Base-by-base conservation (phyloP, 1,284 basidiomycete species). In the Trametes pubescens region DNA sequence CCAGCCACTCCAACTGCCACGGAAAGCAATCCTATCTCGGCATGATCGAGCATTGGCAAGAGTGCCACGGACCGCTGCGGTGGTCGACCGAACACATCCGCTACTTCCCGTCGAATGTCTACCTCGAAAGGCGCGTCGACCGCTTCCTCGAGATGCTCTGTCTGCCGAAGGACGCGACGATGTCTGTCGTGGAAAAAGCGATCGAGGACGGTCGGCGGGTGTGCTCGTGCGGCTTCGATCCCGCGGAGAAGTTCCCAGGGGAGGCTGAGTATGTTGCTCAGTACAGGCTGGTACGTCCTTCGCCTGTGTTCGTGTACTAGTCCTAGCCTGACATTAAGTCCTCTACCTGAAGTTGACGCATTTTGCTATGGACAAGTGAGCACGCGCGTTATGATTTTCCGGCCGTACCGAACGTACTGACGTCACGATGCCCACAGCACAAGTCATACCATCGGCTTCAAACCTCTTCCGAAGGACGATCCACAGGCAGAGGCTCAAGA, bases 31-130 rank as follows among this genome's bases (percentile, higher is more conserved):
- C 63, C 35, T 49, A 22, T 29, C 26, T 32, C 16, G 63, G 51
- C 43, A 8, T 57, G 21, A 34, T 65, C 11, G 55, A 61, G 51
- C 63, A 65, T 22, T 57, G 54, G 55, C 63, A 65, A 51, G 3
- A 48, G 16, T 6, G 29, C 35, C 63, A 61, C 37, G 34, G 38
- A 9, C 24, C 9, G 26, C 18, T 9, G 11, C 22, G 16, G 21
- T 57, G 46, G 56, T 38, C 56, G 35, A 3, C 35, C 9, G 44
- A 58, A 14, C 11, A 11, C 40, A 13, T n/a, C 24, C 6, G 14
- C 13, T 29, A 52, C 21, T 21, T 10, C 21, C n/a, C 21, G 18
- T 13, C 21, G 24, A 9, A 44, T 29, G 16, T 8, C 44, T 21
- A 24, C 44, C 21, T 2, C 21, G n/a, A 46, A 7, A 14, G 16